Evolutionary conservation across 768 basidiomycete species (phyloP).

Genomic region (Kwoniella dejecticola): DNA sequence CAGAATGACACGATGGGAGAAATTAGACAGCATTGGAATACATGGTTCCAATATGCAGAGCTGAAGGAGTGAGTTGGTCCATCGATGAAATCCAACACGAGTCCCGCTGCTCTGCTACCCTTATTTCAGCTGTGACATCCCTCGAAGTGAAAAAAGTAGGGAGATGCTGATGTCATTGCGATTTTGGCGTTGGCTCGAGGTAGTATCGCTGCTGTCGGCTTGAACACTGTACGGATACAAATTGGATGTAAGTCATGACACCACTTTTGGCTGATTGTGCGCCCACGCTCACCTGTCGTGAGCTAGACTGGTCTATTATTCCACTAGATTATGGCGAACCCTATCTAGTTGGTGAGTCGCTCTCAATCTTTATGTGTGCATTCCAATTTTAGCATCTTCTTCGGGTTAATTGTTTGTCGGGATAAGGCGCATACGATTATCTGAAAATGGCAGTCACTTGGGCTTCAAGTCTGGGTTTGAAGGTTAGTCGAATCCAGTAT

Average conservation of each 20-base stretch:
- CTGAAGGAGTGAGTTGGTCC: slow-evolving; percentile 37
- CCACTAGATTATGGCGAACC: slow-evolving; percentile 45
- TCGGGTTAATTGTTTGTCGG: neutral
- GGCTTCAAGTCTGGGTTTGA: slow-evolving; percentile 45
- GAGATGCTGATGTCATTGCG: slow-evolving; percentile 6
- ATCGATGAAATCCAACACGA: too few relatives aligned
- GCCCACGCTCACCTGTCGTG: too few relatives aligned
- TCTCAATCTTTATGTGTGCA: neutral
- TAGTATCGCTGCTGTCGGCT: slow-evolving; percentile 39
- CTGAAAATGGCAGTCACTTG: slow-evolving; percentile 49
- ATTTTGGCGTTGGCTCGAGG: too few relatives aligned
- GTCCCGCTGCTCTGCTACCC: too few relatives aligned
- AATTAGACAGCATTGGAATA: slow-evolving; percentile 40
- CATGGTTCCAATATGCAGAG: slow-evolving; percentile 45
- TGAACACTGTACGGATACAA: slow-evolving; percentile 53
- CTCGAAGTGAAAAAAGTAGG: neutral
- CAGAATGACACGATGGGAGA: slow-evolving; percentile 42
- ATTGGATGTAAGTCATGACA: slow-evolving; percentile 47
- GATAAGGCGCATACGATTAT: slow-evolving; percentile 45
- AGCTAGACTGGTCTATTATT: slow-evolving; percentile 51
- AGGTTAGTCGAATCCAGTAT: slow-evolving; percentile 13
- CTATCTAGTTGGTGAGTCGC: slow-evolving; percentile 34
- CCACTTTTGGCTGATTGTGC: neutral
- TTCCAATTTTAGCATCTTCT: neutral
- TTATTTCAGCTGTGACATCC: too few relatives aligned